phyloP scores from a whole-genome alignment of 2,329 filamentous ascomycete species.

The Colletotrichum sp. region DNA sequence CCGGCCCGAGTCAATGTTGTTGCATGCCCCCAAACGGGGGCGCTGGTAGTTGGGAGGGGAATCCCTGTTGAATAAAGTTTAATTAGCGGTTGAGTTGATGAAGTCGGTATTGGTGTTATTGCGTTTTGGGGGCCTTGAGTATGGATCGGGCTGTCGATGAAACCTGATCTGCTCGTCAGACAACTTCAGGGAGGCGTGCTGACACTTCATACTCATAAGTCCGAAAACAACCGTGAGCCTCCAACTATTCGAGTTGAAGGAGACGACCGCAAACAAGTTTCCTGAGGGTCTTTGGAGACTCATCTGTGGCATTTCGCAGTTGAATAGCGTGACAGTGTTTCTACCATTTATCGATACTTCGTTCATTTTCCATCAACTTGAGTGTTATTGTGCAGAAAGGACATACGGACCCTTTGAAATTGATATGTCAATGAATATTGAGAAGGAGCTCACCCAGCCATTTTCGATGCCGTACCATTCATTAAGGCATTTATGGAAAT shows the following conservation, averaged over 20 bases:
- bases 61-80: background rate
- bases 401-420: too few species aligned
- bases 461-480: too few species aligned
- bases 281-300: background rate
- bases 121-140: background rate
- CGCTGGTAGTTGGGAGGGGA: background rate
- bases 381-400: too few species aligned
- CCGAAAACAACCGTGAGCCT: background rate
- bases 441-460: too few species aligned
- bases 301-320: background rate
- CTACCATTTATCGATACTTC: background rate
- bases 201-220: background rate
- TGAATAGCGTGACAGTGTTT: background rate
- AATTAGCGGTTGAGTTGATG: background rate
- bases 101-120: accelerated
- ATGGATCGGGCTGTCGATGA: background rate
- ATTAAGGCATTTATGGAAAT: too few species aligned
- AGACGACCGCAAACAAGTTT: background rate
- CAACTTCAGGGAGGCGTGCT: background rate
- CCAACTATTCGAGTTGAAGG: accelerated
- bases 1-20: background rate
- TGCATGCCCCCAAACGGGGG: background rate
- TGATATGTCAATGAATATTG: too few species aligned
- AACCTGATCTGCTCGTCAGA: accelerated
- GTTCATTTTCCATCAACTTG: accelerated